Evolutionary conservation across 768 basidiomycete genomes (phyloP).

Genomic region (Psilocybe tampanensis): DNA sequence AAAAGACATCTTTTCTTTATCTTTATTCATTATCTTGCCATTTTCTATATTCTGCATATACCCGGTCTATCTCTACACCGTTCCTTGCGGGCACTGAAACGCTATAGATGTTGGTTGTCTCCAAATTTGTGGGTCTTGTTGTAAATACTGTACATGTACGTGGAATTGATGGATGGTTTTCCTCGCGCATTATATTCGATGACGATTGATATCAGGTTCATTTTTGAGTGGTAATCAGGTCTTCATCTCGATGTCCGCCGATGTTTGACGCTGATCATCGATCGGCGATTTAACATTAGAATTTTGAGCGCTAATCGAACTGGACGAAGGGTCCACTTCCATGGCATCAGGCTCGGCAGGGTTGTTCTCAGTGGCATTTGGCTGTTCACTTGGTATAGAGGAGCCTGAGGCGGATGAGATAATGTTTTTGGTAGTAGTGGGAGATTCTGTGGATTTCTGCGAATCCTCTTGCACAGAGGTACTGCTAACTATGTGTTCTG

Average conservation of each 20-base stretch:
- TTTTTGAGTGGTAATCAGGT: neutral
- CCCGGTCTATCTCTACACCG: conserved; percentile 7
- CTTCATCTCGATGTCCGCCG: conserved; percentile 12
- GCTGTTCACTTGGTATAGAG: neutral
- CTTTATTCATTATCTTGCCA: conserved; percentile 40
- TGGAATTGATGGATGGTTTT: neutral
- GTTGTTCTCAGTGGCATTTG: neutral
- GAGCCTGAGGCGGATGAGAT: neutral
- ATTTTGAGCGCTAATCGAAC: conserved; percentile 2
- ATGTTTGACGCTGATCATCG: neutral
- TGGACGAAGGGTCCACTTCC: conserved; percentile 1
- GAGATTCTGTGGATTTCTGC: neutral
- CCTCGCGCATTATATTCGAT: neutral
- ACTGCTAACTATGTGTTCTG: neutral
- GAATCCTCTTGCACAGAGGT: neutral
- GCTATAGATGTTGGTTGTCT: neutral
- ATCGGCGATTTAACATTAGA: conserved; percentile 3
- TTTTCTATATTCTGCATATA: conserved; percentile 13
- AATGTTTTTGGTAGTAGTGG: neutral
- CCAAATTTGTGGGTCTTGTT: neutral
- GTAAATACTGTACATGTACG: conserved; percentile 1
- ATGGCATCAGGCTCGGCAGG: conserved; percentile 1
- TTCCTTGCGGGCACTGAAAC: conserved; percentile 6
- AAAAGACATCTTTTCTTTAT: conserved; percentile 21
- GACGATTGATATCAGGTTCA: neutral